These are phyloP conservation scores for Lasiodiplodia gonubiensis DNA, from an alignment of 2,329 filamentous ascomycete species.

Conservation along the genomic window DNA sequence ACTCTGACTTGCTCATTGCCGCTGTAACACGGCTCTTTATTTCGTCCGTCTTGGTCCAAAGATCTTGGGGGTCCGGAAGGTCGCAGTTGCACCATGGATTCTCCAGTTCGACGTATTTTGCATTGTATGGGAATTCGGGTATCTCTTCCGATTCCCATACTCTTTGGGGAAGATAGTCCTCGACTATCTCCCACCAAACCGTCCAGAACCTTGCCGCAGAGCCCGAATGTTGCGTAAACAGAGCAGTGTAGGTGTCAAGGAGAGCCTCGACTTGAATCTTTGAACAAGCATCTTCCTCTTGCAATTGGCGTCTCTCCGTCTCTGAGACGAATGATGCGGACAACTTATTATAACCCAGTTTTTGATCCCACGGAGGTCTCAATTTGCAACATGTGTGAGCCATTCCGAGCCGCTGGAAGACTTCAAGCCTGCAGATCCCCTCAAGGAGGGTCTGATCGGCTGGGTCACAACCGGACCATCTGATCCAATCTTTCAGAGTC, in stretches of 20 bases:
- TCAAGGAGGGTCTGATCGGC: not conserved
- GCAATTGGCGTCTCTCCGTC: not conserved
- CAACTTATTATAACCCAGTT: not conserved
- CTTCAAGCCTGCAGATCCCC: not conserved
- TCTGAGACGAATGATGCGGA: not conserved
- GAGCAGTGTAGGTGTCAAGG: not conserved
- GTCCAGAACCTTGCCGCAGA: not conserved
- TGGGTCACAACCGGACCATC: not conserved
- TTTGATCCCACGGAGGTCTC: fast-evolving
- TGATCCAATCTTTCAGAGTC: not conserved
- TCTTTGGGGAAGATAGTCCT: not conserved
- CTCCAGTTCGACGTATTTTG: not conserved
- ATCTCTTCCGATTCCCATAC: not conserved
- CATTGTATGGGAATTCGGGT: too few species aligned
- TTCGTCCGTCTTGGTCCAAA: not conserved
- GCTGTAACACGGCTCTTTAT: not conserved
- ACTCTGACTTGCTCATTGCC: not conserved
- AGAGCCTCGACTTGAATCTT: not conserved
- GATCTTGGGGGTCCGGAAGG: not conserved
- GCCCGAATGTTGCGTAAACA: not conserved
- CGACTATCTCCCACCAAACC: not conserved
- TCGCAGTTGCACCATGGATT: not conserved
- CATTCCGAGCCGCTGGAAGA: not conserved
- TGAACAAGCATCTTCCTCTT: not conserved
- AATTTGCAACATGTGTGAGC: not conserved